phyloP scores from a whole-genome alignment of 208 protist species.

The Wallacemonas collosoma region DNA sequence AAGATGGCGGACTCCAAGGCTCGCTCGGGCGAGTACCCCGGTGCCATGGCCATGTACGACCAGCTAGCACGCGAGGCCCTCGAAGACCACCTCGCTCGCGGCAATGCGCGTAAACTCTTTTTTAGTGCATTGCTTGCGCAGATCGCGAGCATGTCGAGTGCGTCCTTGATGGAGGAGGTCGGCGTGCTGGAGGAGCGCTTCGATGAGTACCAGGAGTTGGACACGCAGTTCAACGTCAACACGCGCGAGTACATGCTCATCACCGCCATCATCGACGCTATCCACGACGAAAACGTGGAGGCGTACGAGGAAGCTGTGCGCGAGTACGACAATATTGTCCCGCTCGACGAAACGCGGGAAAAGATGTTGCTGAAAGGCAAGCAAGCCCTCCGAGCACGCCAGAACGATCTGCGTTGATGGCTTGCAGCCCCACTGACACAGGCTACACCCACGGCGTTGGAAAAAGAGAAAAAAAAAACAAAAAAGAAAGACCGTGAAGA shows the following conservation, averaged over 20 bases:
- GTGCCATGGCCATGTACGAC: conserved; percentile 70
- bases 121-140: conserved; percentile 80
- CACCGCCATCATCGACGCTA: conserved; percentile 71
- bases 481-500: no score
- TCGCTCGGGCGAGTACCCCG: conserved; percentile 61
- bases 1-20: conserved; percentile 83
- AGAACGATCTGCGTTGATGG: conserved; percentile 58
- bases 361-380: conserved; percentile 79
- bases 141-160: conserved; percentile 65
- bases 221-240: conserved; percentile 84
- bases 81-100: conserved; percentile 71
- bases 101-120: conserved; percentile 76
- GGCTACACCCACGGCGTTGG: no score
- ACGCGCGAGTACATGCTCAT: conserved; percentile 91
- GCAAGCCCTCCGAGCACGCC: conserved; percentile 50
- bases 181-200: conserved; percentile 78
- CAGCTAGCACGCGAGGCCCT: conserved; percentile 68
- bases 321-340: conserved; percentile 82
- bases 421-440: no score
- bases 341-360: conserved; percentile 62
- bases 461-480: neutral
- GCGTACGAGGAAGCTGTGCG: conserved; percentile 70
- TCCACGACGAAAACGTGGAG: conserved; percentile 55
- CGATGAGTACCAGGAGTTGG: conserved; percentile 80
- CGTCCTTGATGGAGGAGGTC: conserved; percentile 61